Conservation (phyloP, 495 filamentous ascomycete genomes). For the Aspergillus bridgeri region DNA sequence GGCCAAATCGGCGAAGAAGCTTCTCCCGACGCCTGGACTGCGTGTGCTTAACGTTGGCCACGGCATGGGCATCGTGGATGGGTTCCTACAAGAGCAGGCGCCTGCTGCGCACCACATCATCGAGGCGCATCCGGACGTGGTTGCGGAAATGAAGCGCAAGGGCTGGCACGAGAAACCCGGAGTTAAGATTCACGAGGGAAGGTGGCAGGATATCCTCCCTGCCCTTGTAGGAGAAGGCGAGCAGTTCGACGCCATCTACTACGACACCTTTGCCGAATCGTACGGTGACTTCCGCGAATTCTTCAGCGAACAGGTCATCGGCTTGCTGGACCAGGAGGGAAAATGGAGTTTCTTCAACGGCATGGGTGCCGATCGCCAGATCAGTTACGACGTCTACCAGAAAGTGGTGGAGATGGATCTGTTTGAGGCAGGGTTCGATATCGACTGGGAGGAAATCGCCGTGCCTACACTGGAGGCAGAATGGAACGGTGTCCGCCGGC, state of each 20-base stretch:
- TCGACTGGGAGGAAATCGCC: slow-evolving; percentile 74
- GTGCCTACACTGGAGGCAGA: slow-evolving; percentile 64
- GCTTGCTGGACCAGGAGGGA: slow-evolving; percentile 67
- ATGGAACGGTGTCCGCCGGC: slow-evolving; percentile 82
- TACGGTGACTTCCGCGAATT: slow-evolving; percentile 82
- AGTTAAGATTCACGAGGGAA: slow-evolving; percentile 65
- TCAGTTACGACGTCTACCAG: slow-evolving; percentile 94
- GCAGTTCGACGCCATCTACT: slow-evolving; percentile 90
- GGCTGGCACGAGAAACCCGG: slow-evolving; percentile 64
- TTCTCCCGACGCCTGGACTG: slow-evolving; percentile 57
- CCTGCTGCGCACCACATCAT: slow-evolving; percentile 79
- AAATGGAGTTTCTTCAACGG: slow-evolving; percentile 95
- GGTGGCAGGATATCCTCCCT: slow-evolving; percentile 82
- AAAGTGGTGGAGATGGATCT: slow-evolving; percentile 92
- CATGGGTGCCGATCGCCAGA: slow-evolving; percentile 83
- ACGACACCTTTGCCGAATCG: slow-evolving; percentile 94
- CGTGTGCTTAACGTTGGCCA: slow-evolving; percentile 89
- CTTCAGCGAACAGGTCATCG: slow-evolving; percentile 82
- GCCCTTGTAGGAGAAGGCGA: slow-evolving; percentile 64
- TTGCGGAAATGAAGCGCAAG: slow-evolving; percentile 60
- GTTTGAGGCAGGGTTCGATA: slow-evolving; percentile 85
- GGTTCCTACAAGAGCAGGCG: slow-evolving; percentile 65
- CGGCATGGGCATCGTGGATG: slow-evolving; percentile 94
- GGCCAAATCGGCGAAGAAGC: slow-evolving; percentile 64
- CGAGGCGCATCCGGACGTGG: slow-evolving; percentile 84